A percentile compares a stretch with the other conserved stretches of the same genome.
These are phyloP conservation scores for Cucumis cinereus DNA, from an alignment of 306 rosid species.

Conservation along the genomic window DNA sequence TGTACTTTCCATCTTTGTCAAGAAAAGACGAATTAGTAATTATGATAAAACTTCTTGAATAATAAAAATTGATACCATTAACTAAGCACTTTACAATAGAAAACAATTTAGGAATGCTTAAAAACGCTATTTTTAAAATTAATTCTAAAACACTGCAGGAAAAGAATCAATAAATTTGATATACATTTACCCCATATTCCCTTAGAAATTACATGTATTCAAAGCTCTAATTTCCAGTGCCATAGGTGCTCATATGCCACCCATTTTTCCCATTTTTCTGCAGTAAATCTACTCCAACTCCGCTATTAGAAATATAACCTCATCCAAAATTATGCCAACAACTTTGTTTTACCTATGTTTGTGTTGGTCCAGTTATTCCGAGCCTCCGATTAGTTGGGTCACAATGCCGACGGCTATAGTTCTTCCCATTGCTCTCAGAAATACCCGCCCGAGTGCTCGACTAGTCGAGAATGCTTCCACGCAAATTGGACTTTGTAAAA, in stretches of 20 bases:
- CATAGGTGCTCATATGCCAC: not conserved
- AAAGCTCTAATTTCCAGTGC: not conserved
- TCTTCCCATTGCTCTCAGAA: slow-evolving; percentile 68
- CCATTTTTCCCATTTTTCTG: too few relatives aligned
- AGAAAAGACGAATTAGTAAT: too few relatives aligned
- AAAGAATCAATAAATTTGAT: not conserved
- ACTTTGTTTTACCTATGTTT: not conserved
- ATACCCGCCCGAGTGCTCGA: slow-evolving; percentile 78
- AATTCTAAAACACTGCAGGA: not conserved
- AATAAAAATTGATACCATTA: too few relatives aligned
- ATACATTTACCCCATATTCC: not conserved
- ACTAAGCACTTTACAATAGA: too few relatives aligned
- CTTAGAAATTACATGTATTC: not conserved
- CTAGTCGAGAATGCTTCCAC: slow-evolving; percentile 56
- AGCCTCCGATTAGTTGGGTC: slow-evolving; percentile 47
- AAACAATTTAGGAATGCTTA: too few relatives aligned
- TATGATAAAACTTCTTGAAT: too few relatives aligned
- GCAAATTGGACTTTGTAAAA: slow-evolving; percentile 58
- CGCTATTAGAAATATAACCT: not conserved
- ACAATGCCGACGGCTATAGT: slow-evolving; percentile 78
- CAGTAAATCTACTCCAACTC: not conserved
- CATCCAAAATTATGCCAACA: not conserved
- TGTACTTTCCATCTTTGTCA: too few relatives aligned
- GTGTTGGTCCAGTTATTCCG: slow-evolving; percentile 8
- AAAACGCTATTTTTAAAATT: not conserved